phyloP scores from a whole-genome alignment of 345 rosid genomes.

The Geranium rotundifolium region DNA sequence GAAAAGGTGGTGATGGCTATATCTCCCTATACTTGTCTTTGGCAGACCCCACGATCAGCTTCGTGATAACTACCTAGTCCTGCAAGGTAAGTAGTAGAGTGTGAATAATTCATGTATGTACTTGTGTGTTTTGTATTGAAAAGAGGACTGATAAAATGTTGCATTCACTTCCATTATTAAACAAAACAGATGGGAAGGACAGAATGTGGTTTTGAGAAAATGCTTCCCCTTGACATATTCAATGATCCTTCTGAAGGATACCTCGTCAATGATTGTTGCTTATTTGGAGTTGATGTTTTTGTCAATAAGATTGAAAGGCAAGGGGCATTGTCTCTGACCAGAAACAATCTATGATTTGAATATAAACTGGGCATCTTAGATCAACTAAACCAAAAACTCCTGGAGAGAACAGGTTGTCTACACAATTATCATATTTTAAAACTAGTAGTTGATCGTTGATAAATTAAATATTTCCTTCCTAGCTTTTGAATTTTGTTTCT shows the following conservation, averaged over 20 bases:
- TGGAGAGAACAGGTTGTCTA: background rate
- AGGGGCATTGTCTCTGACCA: too few relatives aligned
- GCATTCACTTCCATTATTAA: background rate
- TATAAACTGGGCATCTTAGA: background rate
- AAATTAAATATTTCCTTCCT: too few relatives aligned
- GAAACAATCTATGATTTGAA: background rate
- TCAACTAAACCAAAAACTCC: background rate
- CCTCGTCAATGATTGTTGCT: constrained; percentile 6
- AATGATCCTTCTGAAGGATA: constrained; percentile 7
- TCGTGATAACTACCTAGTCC: too few relatives aligned
- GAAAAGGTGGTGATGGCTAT: too few relatives aligned
- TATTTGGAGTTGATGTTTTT: constrained; percentile 9
- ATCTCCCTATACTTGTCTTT: too few relatives aligned
- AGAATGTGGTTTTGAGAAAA: background rate
- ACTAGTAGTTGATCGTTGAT: background rate
- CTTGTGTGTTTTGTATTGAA: too few relatives aligned
- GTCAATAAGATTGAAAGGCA: background rate
- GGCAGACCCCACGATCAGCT: too few relatives aligned
- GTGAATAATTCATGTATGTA: too few relatives aligned
- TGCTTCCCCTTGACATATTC: background rate
- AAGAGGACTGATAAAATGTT: too few relatives aligned
- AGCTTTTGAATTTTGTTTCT: background rate
- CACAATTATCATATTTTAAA: too few relatives aligned
- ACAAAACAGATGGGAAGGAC: background rate
- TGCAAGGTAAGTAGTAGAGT: too few relatives aligned